A percentile compares a stretch with the other conserved stretches of the same genome.
Evolutionary conservation across 257 asterid genomes (phyloP).

Genomic region (Mitragyna speciosa): DNA sequence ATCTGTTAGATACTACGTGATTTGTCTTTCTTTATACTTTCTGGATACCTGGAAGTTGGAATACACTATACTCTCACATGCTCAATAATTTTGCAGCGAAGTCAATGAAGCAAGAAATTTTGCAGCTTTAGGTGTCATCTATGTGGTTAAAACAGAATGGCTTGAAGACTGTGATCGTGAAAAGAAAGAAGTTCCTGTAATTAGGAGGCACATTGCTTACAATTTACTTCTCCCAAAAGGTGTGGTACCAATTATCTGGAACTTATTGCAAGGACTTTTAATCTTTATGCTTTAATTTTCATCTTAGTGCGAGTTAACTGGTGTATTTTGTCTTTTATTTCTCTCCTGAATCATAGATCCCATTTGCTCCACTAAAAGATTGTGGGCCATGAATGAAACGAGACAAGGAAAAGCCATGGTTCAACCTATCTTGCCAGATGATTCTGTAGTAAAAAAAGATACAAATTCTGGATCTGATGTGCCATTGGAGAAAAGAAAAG

Average conservation of each 20-base stretch:
- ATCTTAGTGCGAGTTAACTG: constrained; percentile 10
- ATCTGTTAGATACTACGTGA: neutral
- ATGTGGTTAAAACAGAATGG: constrained; percentile 75
- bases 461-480: constrained; percentile 35
- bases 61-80: constrained; percentile 10
- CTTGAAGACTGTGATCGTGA: constrained; percentile 75
- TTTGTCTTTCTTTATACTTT: neutral
- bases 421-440: constrained; percentile 34
- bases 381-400: constrained; percentile 30
- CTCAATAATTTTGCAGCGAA: constrained; percentile 62
- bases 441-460: constrained; percentile 28
- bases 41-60: too few relatives aligned
- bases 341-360: constrained; percentile 45
- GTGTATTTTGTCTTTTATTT: neutral
- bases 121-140: constrained; percentile 76
- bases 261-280: neutral
- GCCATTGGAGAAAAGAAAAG: constrained; percentile 38
- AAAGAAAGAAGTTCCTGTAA: constrained; percentile 81
- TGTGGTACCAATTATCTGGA: constrained; percentile 21
- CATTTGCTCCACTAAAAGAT: constrained; percentile 37
- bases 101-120: constrained; percentile 70
- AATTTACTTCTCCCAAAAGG: constrained; percentile 93
- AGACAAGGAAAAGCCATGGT: constrained; percentile 48
- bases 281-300: constrained; percentile 17
- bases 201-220: constrained; percentile 73